These are phyloP conservation scores for Diospyros lotus DNA, from an alignment of 148 eudicot species.

Conservation along the genomic window DNA sequence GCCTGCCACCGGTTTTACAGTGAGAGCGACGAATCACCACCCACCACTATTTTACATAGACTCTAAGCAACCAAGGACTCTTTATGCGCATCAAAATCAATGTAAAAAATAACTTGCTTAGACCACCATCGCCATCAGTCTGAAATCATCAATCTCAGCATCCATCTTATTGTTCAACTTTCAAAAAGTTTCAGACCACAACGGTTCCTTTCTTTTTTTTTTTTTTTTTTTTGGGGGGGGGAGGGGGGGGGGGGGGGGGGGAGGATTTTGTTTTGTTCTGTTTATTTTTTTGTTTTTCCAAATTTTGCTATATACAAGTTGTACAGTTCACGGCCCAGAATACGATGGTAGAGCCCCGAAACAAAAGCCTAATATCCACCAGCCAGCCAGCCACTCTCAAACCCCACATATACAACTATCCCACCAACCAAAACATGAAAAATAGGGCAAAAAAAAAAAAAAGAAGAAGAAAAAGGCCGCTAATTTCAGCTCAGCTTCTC, in stretches of 20 bases:
- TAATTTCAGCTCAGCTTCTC: conserved; percentile 8
- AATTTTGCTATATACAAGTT: conserved; percentile 28
- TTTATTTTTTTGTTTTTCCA: neutral
- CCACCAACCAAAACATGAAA: no score
- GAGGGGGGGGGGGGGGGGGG: no score
- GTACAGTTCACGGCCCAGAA: conserved; percentile 18
- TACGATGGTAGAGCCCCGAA: conserved; percentile 10
- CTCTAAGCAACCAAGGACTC: no score
- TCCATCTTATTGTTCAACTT: no score
- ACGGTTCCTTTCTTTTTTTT: neutral
- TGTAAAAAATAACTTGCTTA: no score
- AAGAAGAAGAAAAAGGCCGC: conserved; percentile 13
- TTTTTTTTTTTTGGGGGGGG: no score
- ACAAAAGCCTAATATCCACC: neutral
- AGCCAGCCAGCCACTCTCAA: neutral
- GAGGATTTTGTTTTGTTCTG: neutral
- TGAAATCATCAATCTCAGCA: no score
- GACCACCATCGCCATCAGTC: no score
- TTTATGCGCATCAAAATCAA: no score
- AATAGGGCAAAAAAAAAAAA: neutral
- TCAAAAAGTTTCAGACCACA: neutral
- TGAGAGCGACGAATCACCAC: no score
- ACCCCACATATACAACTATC: neutral
- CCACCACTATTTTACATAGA: no score
- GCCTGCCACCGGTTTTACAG: no score